Percentiles rank a stretch among this genome's conserved stretches.
These are phyloP conservation scores for Pseudocercospora eumusae DNA, from an alignment of 2,329 filamentous ascomycete species.

Conservation along the genomic window DNA sequence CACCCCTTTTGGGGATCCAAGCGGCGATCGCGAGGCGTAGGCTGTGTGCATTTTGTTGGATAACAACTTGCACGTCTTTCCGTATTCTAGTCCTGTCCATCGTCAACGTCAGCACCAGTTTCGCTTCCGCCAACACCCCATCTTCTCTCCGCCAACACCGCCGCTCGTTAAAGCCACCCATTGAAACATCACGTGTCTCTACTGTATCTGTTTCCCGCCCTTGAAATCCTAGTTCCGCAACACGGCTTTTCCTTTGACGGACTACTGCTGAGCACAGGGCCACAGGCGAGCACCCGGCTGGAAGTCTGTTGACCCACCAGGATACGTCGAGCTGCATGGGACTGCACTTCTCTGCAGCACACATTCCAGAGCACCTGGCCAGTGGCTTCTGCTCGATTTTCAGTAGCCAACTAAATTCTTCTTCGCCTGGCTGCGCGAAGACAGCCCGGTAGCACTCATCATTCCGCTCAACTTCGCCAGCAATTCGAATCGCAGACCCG, in stretches of 20 bases:
- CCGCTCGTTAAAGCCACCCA: slow-evolving; percentile 1
- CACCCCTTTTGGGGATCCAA: background rate
- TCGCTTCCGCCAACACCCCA: background rate
- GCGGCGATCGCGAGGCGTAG: slow-evolving; percentile 1
- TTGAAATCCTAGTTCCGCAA: slow-evolving; percentile 1
- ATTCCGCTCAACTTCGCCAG: slow-evolving; percentile 63
- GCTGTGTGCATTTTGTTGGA: background rate
- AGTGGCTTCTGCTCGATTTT: slow-evolving; percentile 7
- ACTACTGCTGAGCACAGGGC: slow-evolving; percentile 1
- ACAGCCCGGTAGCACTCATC: slow-evolving; percentile 59
- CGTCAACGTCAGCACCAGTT: slow-evolving; percentile 3
- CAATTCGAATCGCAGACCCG: slow-evolving; percentile 65
- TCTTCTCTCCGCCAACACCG: background rate
- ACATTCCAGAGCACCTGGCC: slow-evolving; percentile 10
- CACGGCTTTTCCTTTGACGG: background rate
- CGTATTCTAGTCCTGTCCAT: background rate
- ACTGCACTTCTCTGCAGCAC: slow-evolving; percentile 4
- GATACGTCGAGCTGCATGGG: slow-evolving; percentile 7
- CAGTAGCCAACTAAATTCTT: slow-evolving; percentile 3
- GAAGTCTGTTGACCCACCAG: slow-evolving; percentile 5
- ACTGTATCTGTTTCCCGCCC: background rate
- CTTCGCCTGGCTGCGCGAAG: slow-evolving; percentile 11
- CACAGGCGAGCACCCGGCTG: slow-evolving; percentile 6
- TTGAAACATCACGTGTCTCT: background rate
- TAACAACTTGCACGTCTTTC: background rate